Conservation (phyloP, 305 asterid genomes). For the Nicotiana rustica region DNA sequence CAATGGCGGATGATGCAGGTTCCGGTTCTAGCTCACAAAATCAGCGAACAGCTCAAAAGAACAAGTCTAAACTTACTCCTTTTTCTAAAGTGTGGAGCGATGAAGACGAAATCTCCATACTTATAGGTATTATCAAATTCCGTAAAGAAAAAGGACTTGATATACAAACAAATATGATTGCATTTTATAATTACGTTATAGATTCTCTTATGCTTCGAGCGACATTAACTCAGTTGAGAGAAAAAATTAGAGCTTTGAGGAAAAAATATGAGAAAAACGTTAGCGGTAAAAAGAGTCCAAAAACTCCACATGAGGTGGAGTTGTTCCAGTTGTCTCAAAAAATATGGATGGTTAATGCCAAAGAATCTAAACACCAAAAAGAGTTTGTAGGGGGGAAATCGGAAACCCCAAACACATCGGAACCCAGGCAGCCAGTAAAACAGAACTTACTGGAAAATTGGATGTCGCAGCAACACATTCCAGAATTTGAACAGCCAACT, state of each 20-base stretch:
- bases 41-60: too few species aligned
- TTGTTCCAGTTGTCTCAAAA: neutral
- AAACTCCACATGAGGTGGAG: neutral
- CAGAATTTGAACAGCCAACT: neutral
- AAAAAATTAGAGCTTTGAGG: neutral
- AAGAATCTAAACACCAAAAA: too few species aligned
- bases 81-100: neutral
- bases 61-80: neutral
- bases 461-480: neutral
- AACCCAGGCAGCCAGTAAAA: neutral
- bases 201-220: neutral
- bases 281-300: neutral
- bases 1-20: too few species aligned
- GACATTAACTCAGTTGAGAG: neutral
- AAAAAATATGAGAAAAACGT: neutral
- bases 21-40: too few species aligned
- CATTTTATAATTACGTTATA: neutral
- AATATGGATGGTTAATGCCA: neutral
- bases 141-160: neutral
- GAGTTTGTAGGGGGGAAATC: neutral
- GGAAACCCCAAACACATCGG: neutral
- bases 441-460: too few species aligned
- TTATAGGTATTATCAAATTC: neutral
- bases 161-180: neutral
- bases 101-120: neutral